A percentile compares a stretch with the other conserved stretches of the same genome.
Evolutionary conservation across 140 eudicot genomes (phyloP).

Genomic region (Anethum foeniculum): DNA sequence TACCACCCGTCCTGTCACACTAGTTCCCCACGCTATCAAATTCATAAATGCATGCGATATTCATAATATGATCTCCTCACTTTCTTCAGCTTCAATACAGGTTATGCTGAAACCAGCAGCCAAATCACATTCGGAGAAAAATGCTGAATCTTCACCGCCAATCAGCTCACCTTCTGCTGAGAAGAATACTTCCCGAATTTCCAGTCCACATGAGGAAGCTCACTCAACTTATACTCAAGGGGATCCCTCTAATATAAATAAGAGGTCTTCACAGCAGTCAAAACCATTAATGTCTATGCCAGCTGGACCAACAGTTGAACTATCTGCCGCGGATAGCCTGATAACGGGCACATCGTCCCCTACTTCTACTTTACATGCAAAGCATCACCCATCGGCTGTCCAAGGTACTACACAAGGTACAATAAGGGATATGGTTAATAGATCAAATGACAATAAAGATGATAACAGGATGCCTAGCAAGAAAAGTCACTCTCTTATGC

Average conservation of each 20-base stretch:
- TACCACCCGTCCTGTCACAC: conserved; percentile 8
- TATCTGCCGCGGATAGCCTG: conserved; percentile 16
- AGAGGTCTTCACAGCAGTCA: conserved; percentile 13
- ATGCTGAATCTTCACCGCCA: conserved; percentile 18
- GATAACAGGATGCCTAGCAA: conserved; percentile 23
- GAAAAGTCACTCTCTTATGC: conserved; percentile 13
- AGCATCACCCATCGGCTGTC: conserved; percentile 12
- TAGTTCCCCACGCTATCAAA: background rate
- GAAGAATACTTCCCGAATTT: conserved; percentile 29
- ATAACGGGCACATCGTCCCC: conserved; percentile 8
- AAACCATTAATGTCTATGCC: conserved; percentile 12
- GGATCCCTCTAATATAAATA: conserved; percentile 19
- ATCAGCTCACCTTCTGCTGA: conserved; percentile 20
- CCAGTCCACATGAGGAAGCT: conserved; percentile 30
- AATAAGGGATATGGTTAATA: conserved; percentile 12
- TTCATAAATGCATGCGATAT: conserved; percentile 17
- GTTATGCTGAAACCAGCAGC: conserved; percentile 52
- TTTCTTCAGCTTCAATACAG: conserved; percentile 23
- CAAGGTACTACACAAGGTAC: conserved; percentile 6
- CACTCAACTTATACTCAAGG: conserved; percentile 21
- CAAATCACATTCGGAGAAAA: conserved; percentile 34
- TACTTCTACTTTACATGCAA: conserved; percentile 17
- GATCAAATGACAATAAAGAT: conserved; percentile 29
- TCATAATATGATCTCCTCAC: conserved; percentile 18
- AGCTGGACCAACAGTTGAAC: conserved; percentile 15